A percentile compares a stretch with the other conserved stretches of the same genome.
Conservation (phyloP, 176 grass and related monocot genomes). For the Oryza meridionalis region DNA sequence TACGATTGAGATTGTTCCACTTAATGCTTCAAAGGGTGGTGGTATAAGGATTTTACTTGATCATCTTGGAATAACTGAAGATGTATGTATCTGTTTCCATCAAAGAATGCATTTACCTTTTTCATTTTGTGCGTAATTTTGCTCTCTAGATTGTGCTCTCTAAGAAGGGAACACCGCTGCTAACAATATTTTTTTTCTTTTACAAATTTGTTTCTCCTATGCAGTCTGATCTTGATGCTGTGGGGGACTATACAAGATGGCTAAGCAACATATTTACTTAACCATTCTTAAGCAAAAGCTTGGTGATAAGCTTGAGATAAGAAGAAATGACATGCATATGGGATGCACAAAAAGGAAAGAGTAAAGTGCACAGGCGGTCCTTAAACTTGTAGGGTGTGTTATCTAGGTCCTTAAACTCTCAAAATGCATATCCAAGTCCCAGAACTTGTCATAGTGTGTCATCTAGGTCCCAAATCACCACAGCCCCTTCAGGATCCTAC, state of each 20-base stretch:
- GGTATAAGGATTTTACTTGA: constrained; percentile 74
- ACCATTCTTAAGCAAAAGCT: constrained; percentile 27
- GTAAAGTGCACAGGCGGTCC: too few relatives aligned
- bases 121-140: constrained; percentile 34
- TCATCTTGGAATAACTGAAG: constrained; percentile 82
- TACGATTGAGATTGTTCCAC: constrained; percentile 69
- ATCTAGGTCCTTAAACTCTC: too few relatives aligned
- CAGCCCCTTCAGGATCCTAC: too few relatives aligned
- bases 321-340: background rate
- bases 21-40: constrained; percentile 60
- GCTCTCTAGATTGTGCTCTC: background rate
- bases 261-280: constrained; percentile 28
- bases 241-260: constrained; percentile 43
- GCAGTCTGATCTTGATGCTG: constrained; percentile 50
- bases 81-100: constrained; percentile 50
- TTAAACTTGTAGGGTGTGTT: too few relatives aligned
- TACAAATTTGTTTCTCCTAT: constrained; percentile 19
- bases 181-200: background rate
- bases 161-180: constrained; percentile 16
- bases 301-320: constrained; percentile 3
- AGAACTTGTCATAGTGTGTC: too few relatives aligned
- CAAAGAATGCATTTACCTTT: constrained; percentile 21
- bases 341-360: background rate
- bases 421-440: too few relatives aligned
- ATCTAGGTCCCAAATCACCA: too few relatives aligned